Evolutionary conservation across 2,329 filamentous ascomycete species (phyloP).

Genomic region (Fusarium sterilihyphosum): DNA sequence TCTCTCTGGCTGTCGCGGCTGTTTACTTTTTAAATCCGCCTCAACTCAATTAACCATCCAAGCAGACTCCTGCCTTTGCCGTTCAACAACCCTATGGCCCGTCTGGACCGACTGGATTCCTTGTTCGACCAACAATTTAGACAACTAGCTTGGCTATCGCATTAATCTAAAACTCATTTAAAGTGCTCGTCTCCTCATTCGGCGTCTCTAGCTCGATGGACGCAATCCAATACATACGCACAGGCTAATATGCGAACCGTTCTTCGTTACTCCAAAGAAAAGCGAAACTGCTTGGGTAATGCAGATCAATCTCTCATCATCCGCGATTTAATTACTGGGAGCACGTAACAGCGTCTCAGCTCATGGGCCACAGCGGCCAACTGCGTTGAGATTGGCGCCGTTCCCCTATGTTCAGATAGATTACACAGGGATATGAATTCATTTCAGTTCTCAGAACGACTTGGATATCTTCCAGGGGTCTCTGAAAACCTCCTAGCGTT

Average conservation of each 20-base stretch:
- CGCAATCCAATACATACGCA: conserved; percentile 14
- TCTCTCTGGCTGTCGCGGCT: conserved; percentile 32
- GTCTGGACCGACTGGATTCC: neutral
- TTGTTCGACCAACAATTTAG: neutral
- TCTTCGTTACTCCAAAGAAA: conserved; percentile 2
- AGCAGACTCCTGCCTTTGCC: conserved; percentile 33
- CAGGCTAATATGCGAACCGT: conserved; percentile 28
- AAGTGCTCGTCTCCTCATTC: conserved; percentile 3
- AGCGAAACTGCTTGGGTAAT: conserved; percentile 1
- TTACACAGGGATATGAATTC: conserved; percentile 21
- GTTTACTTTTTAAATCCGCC: neutral
- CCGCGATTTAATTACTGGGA: conserved; percentile 10
- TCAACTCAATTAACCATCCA: conserved; percentile 1
- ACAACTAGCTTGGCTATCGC: neutral
- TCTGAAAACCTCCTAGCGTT: conserved; percentile 5
- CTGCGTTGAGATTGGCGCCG: conserved; percentile 1
- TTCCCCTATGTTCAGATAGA: conserved; percentile 25
- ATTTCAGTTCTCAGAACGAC: conserved; percentile 31
- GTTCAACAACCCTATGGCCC: conserved; percentile 9
- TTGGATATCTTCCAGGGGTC: conserved; percentile 22
- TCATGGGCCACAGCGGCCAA: conserved; percentile 18
- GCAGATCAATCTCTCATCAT: conserved; percentile 13
- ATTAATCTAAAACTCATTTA: conserved; percentile 17
- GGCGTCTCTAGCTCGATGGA: neutral
- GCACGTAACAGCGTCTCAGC: neutral